A percentile compares a stretch with the other conserved stretches of the same genome.
Conservation (phyloP, 495 filamentous ascomycete genomes). For the Glarea lozoyensis region DNA sequence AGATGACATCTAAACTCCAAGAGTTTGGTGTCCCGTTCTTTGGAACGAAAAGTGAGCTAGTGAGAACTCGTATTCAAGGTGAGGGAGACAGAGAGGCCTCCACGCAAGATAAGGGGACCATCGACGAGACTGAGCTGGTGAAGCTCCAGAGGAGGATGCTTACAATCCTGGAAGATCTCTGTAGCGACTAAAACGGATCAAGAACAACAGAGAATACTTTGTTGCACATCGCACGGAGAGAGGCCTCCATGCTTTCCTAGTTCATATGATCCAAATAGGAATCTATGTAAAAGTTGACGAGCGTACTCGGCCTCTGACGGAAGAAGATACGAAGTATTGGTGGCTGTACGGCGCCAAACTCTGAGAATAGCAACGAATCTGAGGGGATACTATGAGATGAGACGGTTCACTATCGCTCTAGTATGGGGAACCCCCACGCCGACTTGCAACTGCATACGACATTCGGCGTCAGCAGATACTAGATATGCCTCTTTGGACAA, state of each 20-base stretch:
- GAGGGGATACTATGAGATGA: neutral
- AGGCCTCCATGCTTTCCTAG: neutral
- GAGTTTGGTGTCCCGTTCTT: constrained; percentile 60
- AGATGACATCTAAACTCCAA: constrained; percentile 45
- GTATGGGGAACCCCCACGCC: neutral
- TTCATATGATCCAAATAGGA: neutral
- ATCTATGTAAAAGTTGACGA: neutral
- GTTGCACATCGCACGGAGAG: constrained; percentile 12
- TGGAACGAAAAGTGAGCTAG: constrained; percentile 33
- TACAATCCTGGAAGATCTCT: constrained; percentile 53
- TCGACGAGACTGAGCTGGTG: constrained; percentile 39
- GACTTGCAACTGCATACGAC: neutral
- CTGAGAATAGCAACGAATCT: neutral
- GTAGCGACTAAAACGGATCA: constrained; percentile 27
- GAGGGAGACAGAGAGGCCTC: constrained; percentile 1
- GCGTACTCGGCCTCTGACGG: no score
- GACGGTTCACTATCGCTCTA: no score
- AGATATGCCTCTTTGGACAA: neutral
- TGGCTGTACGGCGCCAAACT: neutral
- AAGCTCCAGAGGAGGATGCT: constrained; percentile 51
- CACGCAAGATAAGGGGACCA: constrained; percentile 16
- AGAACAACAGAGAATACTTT: neutral
- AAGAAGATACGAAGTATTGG: neutral
- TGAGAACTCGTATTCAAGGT: constrained; percentile 18
- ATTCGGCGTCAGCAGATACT: neutral